phyloP scores from a whole-genome alignment of 2,329 filamentous ascomycete genomes.

The Talaromyces islandicus region DNA sequence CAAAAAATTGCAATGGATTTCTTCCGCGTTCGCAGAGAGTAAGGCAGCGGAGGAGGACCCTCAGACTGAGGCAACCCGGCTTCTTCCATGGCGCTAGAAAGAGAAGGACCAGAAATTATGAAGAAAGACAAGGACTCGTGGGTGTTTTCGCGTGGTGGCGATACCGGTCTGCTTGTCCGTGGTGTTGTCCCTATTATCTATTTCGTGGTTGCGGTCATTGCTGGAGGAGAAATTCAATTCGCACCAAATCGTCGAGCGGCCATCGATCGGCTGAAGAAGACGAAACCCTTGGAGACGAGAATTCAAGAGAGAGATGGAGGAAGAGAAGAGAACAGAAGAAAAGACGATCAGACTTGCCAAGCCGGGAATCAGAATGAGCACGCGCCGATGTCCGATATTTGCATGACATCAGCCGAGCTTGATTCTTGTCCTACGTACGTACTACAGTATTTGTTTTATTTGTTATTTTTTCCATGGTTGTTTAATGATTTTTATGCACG shows the following conservation, averaged over 20 bases:
- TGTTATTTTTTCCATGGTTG: neutral
- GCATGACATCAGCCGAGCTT: neutral
- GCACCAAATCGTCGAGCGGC: neutral
- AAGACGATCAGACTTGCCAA: neutral
- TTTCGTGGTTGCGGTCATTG: neutral
- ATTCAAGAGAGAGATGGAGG: neutral
- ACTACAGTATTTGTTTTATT: neutral
- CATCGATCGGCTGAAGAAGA: neutral
- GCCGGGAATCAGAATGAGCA: neutral
- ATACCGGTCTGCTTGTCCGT: neutral
- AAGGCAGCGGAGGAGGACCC: conserved; percentile 48
- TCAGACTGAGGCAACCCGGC: conserved; percentile 16
- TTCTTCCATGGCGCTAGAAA: conserved; percentile 21
- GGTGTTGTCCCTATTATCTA: neutral
- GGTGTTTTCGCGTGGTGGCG: neutral
- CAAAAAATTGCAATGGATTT: conserved; percentile 55
- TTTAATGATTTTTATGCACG: neutral
- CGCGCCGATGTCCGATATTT: neutral
- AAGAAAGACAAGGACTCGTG: neutral
- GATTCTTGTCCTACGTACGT: neutral
- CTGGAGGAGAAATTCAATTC: neutral
- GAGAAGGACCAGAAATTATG: neutral
- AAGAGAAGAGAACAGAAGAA: neutral
- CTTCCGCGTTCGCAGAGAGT: conserved; percentile 50
- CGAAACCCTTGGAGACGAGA: neutral